Evolutionary conservation across 176 grass and related monocot genomes (phyloP).

Genomic region (Avena atlantica): DNA sequence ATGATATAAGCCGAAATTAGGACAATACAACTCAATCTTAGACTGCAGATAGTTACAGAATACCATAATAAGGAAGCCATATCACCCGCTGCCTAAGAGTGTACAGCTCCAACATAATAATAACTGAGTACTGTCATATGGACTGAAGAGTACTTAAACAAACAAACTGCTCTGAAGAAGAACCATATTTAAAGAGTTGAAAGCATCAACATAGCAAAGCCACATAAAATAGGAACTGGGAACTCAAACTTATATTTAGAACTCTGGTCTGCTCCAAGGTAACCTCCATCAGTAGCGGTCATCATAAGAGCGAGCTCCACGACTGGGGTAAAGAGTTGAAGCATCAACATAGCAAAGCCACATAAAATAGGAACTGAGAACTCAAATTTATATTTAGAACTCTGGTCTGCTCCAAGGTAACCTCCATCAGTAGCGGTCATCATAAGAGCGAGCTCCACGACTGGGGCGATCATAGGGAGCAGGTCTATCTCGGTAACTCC

Average conservation of each 20-base stretch:
- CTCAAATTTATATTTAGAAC: slow-evolving; percentile 37
- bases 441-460: slow-evolving; percentile 66
- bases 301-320: slow-evolving; percentile 69
- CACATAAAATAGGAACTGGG: slow-evolving; percentile 34
- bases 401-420: slow-evolving; percentile 28
- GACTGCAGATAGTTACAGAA: slow-evolving; percentile 36
- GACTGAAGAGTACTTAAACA: slow-evolving; percentile 32
- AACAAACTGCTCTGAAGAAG: slow-evolving; percentile 34
- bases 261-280: slow-evolving; percentile 22
- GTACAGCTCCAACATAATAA: slow-evolving; percentile 42
- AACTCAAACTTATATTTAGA: slow-evolving; percentile 40
- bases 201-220: slow-evolving; percentile 39
- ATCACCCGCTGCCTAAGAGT: slow-evolving; percentile 36
- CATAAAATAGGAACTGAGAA: slow-evolving; percentile 30
- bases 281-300: slow-evolving; percentile 74
- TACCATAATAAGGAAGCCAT: slow-evolving; percentile 8
- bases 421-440: slow-evolving; percentile 77
- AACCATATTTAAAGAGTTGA: slow-evolving; percentile 20
- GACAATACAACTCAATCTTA: slow-evolving; percentile 21
- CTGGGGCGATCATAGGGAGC: slow-evolving; percentile 81
- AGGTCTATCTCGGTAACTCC: slow-evolving; percentile 62
- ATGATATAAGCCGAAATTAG: slow-evolving; percentile 17
- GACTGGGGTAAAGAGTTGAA: slow-evolving; percentile 37
- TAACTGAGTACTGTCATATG: slow-evolving; percentile 31
- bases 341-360: slow-evolving; percentile 32